phyloP scores from a whole-genome alignment of 176 grass and related monocot genomes.

The Musa acuminata region DNA sequence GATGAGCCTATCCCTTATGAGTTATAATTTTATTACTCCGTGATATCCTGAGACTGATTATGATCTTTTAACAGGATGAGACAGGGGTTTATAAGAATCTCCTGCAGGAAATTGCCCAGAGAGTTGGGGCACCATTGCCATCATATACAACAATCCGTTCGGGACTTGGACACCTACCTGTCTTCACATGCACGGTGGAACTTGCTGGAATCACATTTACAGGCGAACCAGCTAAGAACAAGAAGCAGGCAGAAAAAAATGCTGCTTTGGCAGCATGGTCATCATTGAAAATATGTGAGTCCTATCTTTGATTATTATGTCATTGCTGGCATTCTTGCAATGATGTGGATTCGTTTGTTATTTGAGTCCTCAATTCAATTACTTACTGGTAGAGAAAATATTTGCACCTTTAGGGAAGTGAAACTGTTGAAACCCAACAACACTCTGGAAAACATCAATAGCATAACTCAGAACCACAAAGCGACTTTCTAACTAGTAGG shows the following conservation, averaged over 20 bases:
- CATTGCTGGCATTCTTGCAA: conserved; percentile 9
- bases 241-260: conserved; percentile 98
- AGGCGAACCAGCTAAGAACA: conserved; percentile 82
- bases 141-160: conserved; percentile 72
- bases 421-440: not conserved
- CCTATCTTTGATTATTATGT: not conserved
- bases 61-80: conserved; percentile 60
- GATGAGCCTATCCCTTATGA: no score
- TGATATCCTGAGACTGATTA: not conserved
- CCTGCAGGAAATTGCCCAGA: conserved; percentile 91
- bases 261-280: conserved; percentile 82
- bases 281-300: conserved; percentile 83
- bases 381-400: not conserved
- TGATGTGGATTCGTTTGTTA: conserved; percentile 1
- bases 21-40: no score
- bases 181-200: conserved; percentile 97
- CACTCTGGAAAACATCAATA: not conserved
- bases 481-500: not conserved
- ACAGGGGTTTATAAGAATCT: conserved; percentile 99
- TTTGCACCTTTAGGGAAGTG: not conserved
- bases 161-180: conserved; percentile 75
- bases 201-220: conserved; percentile 81
- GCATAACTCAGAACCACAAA: not conserved
- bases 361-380: not conserved
- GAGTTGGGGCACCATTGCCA: conserved; percentile 81